Conservation (phyloP, 1,284 basidiomycete genomes). For the Apiotrichum mycotoxinovorans region DNA sequence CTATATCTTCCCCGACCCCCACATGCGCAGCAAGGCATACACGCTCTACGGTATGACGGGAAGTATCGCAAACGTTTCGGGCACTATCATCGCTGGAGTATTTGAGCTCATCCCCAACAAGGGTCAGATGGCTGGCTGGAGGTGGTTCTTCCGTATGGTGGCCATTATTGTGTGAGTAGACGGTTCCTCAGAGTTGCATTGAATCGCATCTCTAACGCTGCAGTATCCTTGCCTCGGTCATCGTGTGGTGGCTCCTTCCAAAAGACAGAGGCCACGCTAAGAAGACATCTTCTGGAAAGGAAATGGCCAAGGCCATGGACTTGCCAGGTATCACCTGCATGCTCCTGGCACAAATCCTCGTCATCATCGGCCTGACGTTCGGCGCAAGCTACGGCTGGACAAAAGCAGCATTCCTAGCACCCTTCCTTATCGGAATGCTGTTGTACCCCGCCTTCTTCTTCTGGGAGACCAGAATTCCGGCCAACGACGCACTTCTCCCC, state of each 20-base stretch:
- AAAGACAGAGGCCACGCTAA: neutral
- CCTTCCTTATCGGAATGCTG: slow-evolving; percentile 21
- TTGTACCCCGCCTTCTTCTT: slow-evolving; percentile 30
- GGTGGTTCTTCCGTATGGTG: slow-evolving; percentile 47
- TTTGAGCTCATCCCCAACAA: slow-evolving; percentile 37
- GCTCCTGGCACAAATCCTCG: slow-evolving; percentile 20
- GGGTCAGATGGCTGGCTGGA: slow-evolving; percentile 38
- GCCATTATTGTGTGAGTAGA: slow-evolving; percentile 22
- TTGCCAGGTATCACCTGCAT: slow-evolving; percentile 9
- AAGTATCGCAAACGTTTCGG: slow-evolving; percentile 28
- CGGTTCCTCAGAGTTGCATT: neutral
- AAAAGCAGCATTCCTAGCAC: slow-evolving; percentile 25
- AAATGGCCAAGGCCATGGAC: slow-evolving; percentile 1
- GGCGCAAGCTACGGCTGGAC: slow-evolving; percentile 29
- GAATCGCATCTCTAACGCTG: slow-evolving; percentile 10
- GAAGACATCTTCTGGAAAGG: slow-evolving; percentile 16
- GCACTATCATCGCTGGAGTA: slow-evolving; percentile 31
- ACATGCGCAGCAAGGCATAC: slow-evolving; percentile 28
- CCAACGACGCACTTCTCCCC: slow-evolving; percentile 30
- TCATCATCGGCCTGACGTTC: slow-evolving; percentile 32
- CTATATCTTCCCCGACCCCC: slow-evolving; percentile 21
- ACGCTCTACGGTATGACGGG: slow-evolving; percentile 39
- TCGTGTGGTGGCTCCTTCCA: neutral
- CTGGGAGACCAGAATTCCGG: slow-evolving; percentile 29
- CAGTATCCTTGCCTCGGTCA: slow-evolving; percentile 15